Conservation (phyloP, 2,329 filamentous ascomycete species). For the Curvularia sp. region DNA sequence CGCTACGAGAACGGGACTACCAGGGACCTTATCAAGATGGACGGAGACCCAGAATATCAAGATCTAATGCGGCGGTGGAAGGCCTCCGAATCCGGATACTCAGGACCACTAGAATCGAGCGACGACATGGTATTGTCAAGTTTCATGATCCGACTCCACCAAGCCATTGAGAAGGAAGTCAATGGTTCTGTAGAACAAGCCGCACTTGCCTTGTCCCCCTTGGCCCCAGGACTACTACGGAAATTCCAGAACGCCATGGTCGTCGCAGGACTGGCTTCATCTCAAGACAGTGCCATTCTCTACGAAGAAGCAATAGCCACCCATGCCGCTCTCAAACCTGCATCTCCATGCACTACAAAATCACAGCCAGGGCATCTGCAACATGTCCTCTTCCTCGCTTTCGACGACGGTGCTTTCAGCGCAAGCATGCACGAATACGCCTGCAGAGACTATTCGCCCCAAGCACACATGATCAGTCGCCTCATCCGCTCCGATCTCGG, state of each 20-base stretch:
- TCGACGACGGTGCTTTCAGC: slow-evolving; percentile 38
- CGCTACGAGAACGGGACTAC: slow-evolving; percentile 35
- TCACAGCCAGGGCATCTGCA: slow-evolving; percentile 4
- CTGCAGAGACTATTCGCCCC: slow-evolving; percentile 14
- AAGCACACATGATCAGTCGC: slow-evolving; percentile 17
- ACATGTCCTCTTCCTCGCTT: slow-evolving; percentile 35
- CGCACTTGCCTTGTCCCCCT: slow-evolving; percentile 28
- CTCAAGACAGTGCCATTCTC: slow-evolving; percentile 19
- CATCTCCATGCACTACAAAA: neutral
- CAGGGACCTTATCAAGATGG: slow-evolving; percentile 31
- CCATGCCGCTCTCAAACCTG: slow-evolving; percentile 13
- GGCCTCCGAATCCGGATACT: slow-evolving; percentile 9
- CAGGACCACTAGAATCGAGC: slow-evolving; percentile 17
- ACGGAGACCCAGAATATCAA: slow-evolving; percentile 34
- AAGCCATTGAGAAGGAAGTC: slow-evolving; percentile 27
- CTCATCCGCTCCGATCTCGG: slow-evolving; percentile 27
- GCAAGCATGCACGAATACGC: slow-evolving; percentile 24
- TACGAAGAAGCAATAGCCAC: slow-evolving; percentile 20
- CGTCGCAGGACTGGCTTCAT: slow-evolving; percentile 22
- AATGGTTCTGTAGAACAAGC: slow-evolving; percentile 20
- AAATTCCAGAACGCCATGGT: slow-evolving; percentile 30
- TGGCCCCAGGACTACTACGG: slow-evolving; percentile 16
- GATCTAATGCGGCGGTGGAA: slow-evolving; percentile 36
- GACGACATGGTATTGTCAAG: slow-evolving; percentile 28
- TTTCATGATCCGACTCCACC: slow-evolving; percentile 26